Conservation (phyloP, 371 early-diverging fungal genomes). For the Mortierella sp. region DNA sequence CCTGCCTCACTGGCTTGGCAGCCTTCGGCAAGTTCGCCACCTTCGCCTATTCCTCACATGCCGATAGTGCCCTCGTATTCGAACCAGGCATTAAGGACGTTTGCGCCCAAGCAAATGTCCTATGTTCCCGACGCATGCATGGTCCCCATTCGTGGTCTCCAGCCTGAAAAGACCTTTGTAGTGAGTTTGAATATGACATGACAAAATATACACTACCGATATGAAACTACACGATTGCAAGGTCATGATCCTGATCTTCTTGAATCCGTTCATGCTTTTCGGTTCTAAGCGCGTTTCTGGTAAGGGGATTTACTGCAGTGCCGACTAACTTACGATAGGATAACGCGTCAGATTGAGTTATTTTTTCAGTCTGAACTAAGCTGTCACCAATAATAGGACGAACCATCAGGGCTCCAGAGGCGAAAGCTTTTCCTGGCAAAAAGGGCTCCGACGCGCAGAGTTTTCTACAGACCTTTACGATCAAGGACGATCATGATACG, state of each 20-base stretch:
- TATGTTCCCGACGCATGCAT: conserved; percentile 29
- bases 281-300: conserved; percentile 13
- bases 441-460: conserved; percentile 13
- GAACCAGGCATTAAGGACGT: conserved; percentile 19
- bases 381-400: conserved; percentile 12
- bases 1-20: neutral
- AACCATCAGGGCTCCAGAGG: conserved; percentile 24
- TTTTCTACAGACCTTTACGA: conserved; percentile 39
- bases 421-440: conserved; percentile 31
- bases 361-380: too few relatives aligned
- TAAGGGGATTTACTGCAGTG: neutral
- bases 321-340: too few relatives aligned
- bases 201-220: neutral
- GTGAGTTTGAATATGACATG: conserved; percentile 7
- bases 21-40: neutral
- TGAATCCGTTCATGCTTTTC: neutral
- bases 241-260: neutral
- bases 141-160: conserved; percentile 38
- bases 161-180: conserved; percentile 28
- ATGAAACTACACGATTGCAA: neutral
- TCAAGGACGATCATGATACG: conserved; percentile 47
- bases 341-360: too few relatives aligned
- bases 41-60: neutral
- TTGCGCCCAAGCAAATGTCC: conserved; percentile 26
- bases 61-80: conserved; percentile 18